Evolutionary conservation across 306 rosid species (phyloP), one percentile per base, ranked within the genome.

Genomic region (Citrullus amarus): DNA sequence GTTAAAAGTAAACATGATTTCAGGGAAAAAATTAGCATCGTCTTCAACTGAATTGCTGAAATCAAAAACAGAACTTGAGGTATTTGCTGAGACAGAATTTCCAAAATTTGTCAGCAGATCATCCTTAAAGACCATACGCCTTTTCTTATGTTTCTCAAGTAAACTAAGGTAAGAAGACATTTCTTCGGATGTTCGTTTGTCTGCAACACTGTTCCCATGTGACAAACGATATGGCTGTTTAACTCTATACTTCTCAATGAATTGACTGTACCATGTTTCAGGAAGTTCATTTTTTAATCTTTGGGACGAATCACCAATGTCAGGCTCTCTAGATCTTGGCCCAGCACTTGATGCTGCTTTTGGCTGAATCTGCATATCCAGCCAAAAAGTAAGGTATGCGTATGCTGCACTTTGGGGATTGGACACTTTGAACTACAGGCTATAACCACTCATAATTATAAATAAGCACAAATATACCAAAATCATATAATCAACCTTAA

Each of bases 251-350:
- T 84, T 92, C 66, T 92, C 97, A 72, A 83, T 83, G 72, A 83
- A 87, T 81, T 91, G 98, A 88, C 73, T 85, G 79, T 92, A 92
- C 98, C 98, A 95, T 9, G 89, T 85, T 80, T 92, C 97, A 50
- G 96, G 92, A 20, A 91, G 89, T 55, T 88, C 92, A 56, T 78
- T 89, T 84, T 87, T 86, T 57, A 79, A 87, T 71, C 91, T 90
- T 41, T 79, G 85, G 18, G 88, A 50, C 56, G 82, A 43, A 75
- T 84, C 81, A 74, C 87, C 93, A 70, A 76, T 76, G 67, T 90
- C 96, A 67, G 92, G 86, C 28, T 91, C 97, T 39, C 80, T 88
- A 79, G 83, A 89, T 85, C 97, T 89, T 13, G 86, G 82, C 77
- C 92, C 91, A 46, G 56, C 68, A 30, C 85, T 65, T 58, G 87